Conservation (phyloP, 202 grass and related monocot genomes). For the Miscanthus sacchariflorus region DNA sequence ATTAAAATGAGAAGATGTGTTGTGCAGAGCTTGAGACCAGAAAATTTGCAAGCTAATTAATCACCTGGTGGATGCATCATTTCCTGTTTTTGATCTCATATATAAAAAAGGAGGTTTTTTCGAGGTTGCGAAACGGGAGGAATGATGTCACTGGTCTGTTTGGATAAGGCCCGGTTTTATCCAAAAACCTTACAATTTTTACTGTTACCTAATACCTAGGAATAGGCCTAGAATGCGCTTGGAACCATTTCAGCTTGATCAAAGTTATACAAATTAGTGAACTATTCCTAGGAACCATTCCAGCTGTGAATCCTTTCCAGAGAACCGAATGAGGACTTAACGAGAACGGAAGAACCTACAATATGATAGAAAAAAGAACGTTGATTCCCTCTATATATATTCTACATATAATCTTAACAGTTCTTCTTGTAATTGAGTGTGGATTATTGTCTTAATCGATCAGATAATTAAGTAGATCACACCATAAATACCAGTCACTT, state of each 20-base stretch:
- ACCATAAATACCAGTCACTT: not conserved
- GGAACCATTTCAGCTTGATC: no score
- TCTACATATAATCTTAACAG: not conserved
- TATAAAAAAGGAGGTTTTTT: not conserved
- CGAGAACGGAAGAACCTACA: not conserved
- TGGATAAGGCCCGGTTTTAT: not conserved
- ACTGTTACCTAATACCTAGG: no score
- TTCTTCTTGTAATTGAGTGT: not conserved
- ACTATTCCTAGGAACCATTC: no score
- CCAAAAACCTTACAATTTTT: not conserved
- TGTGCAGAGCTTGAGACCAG: not conserved
- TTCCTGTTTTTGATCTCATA: not conserved
- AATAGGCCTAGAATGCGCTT: no score
- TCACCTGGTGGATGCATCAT: constrained; percentile 9
- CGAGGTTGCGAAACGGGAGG: not conserved
- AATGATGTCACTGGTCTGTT: not conserved
- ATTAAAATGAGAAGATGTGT: not conserved
- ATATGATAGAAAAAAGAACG: not conserved
- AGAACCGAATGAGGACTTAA: not conserved
- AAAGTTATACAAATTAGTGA: no score
- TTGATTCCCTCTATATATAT: not conserved
- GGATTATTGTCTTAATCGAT: not conserved
- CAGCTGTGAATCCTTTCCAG: no score
- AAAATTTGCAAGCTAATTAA: constrained; percentile 29
- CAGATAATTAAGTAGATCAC: not conserved